Conservation (phyloP, 805 yeast genomes). For the Cyberlindnera meyerae region DNA sequence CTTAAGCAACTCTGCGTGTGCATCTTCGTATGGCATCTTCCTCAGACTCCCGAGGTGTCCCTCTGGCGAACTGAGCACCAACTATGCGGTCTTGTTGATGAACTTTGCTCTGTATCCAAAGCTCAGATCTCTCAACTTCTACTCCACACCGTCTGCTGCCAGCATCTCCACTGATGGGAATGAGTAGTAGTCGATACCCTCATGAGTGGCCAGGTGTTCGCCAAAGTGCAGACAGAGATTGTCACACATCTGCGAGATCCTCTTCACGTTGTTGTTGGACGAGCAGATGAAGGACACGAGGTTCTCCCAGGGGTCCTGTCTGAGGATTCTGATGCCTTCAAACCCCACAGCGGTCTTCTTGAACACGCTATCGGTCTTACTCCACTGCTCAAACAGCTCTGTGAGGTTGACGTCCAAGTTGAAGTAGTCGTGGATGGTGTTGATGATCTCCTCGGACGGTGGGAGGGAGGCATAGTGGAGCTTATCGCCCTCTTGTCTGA, state of each 20-base stretch:
- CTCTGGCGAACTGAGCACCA: conserved; percentile 31
- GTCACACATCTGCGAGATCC: conserved; percentile 92
- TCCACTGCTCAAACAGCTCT: conserved; percentile 60
- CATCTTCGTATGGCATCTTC: conserved; percentile 40
- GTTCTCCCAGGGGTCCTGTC: conserved; percentile 98
- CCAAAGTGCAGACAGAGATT: conserved; percentile 71
- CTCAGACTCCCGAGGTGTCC: conserved; percentile 39
- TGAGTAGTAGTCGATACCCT: conserved; percentile 54
- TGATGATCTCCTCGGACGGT: conserved; percentile 31
- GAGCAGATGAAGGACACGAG: conserved; percentile 88
- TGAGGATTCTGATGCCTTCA: conserved; percentile 74
- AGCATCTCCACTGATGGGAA: conserved; percentile 69
- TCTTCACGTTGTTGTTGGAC: conserved; percentile 89
- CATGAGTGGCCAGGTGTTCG: conserved; percentile 44
- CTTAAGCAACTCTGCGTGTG: conserved; percentile 54
- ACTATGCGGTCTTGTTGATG: conserved; percentile 68
- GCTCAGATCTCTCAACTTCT: conserved; percentile 37
- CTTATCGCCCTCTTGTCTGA: conserved; percentile 50
- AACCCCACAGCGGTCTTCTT: conserved; percentile 34
- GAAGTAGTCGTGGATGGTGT: conserved; percentile 62
- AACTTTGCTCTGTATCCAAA: conserved; percentile 94
- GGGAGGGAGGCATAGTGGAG: conserved; percentile 50
- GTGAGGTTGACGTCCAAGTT: conserved; percentile 53
- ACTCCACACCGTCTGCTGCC: conserved; percentile 37
- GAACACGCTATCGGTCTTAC: conserved; percentile 46